Percentiles rank a stretch among this genome's conserved stretches.
These are phyloP conservation scores for Astraeus odoratus DNA, from an alignment of 768 basidiomycete species.

Conservation along the genomic window DNA sequence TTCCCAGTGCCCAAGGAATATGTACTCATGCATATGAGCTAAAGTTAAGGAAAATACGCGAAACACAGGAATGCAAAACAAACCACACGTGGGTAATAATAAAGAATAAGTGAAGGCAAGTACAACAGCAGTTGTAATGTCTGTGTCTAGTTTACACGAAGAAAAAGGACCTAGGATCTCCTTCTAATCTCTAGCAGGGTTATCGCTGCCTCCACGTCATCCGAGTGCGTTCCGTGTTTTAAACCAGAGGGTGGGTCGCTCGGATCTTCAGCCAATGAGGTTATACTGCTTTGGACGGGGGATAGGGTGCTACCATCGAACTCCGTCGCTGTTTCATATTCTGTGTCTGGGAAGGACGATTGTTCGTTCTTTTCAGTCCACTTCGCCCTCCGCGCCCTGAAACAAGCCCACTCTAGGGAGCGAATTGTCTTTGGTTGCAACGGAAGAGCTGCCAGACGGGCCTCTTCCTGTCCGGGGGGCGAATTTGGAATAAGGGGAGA, in stretches of 20 bases:
- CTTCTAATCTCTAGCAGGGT: conserved; percentile 30
- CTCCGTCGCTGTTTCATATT: conserved; percentile 10
- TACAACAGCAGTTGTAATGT: conserved; percentile 9
- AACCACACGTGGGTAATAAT: conserved; percentile 16
- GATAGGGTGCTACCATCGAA: conserved; percentile 14
- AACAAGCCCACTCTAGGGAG: conserved; percentile 74
- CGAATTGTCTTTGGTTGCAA: conserved; percentile 36
- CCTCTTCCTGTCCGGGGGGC: conserved; percentile 17
- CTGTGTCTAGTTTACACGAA: not conserved
- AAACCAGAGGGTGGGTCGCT: conserved; percentile 1
- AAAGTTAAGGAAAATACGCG: conserved; percentile 1
- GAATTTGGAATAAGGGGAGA: conserved; percentile 18
- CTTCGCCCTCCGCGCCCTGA: conserved; percentile 32
- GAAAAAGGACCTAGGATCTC: conserved; percentile 6
- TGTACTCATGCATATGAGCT: too few relatives aligned
- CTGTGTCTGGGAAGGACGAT: conserved; percentile 5
- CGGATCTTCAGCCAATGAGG: not conserved
- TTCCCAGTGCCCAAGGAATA: too few relatives aligned
- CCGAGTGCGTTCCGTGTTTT: conserved; percentile 12
- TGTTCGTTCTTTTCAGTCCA: conserved; percentile 19
- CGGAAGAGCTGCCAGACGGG: conserved; percentile 19
- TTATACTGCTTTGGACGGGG: conserved; percentile 4
- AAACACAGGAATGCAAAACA: conserved; percentile 3
- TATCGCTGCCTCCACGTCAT: conserved; percentile 33
- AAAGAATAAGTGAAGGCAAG: conserved; percentile 22